Base-by-base conservation (phyloP, 192 early-diverging fungal species). In the Coemansia sp. region DNA sequence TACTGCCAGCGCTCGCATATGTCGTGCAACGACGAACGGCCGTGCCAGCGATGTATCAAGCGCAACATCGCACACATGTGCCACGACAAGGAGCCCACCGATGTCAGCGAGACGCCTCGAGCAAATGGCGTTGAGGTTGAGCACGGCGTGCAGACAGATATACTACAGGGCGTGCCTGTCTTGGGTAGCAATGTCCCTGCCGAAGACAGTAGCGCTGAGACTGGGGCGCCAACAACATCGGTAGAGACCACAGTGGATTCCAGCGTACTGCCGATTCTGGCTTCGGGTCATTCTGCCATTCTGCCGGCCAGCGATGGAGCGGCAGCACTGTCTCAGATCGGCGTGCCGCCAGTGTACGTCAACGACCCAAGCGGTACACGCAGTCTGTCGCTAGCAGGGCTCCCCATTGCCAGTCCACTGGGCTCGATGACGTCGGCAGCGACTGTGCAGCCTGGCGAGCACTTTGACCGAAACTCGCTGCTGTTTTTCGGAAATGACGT, bases 1-100 rank as follows among this genome's bases (percentile, higher is more conserved):
- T 96, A 93, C 68, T 98, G 96, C 81, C 84, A 94, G 71, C 82
- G 94, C 70, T 91, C 89, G 38, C 96, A 98, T 73, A 98, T 98
- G 96, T 94, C 94, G 26, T 98, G 95, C 74, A 93, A 92, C 66
- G 86, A 90, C 71, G 84, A 92, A 53, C 87, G 95, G 18, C 95
- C 95, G 38, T 97, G 95, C 73, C 90, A 93, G 70, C 88, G 95
- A 51, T 98, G 95, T 65, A 92, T 98, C 57, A 94, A 95, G 70
- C 88, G 96, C 40, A 91, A 90, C 67, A 96, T 98, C 73, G 88
- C 88, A n/a, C 90, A 95, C 61, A 69, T 95, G 28, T 98, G 96
- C 78, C 92, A 89, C 48, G 92, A 98, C 70, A 93, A 93, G 65
- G 85, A 88, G 12, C 61, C 64, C 4, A 54, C 60, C 2, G 54